Percentiles rank a stretch among this genome's conserved stretches.
These are phyloP conservation scores for Metschnikowia arizonensis DNA, from an alignment of 805 yeast genomes.

Conservation along the genomic window DNA sequence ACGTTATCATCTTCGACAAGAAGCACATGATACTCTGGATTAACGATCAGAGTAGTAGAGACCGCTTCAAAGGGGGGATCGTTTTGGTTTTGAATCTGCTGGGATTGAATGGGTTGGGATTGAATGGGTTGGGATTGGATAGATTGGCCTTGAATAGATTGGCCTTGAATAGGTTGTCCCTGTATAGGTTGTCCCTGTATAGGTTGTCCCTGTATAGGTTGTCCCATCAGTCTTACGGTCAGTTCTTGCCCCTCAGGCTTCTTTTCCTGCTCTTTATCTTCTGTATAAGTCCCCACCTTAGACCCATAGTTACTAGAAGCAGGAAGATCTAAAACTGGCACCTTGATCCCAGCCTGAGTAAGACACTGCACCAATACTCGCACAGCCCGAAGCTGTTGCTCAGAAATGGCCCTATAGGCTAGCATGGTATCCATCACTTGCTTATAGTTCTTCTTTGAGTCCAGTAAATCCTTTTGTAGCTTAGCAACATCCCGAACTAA, in stretches of 20 bases:
- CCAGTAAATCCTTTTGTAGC: slow-evolving; percentile 31
- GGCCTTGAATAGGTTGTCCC: not conserved
- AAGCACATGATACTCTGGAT: slow-evolving; percentile 62
- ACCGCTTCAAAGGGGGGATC: slow-evolving; percentile 7
- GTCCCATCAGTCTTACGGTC: no score
- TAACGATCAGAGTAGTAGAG: slow-evolving; percentile 21
- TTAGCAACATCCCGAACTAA: slow-evolving; percentile 32
- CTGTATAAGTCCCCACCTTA: not conserved
- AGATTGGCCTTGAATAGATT: not conserved
- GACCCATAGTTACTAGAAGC: slow-evolving; percentile 15
- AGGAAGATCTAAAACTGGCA: slow-evolving; percentile 61
- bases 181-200: not conserved
- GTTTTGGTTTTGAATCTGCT: slow-evolving; percentile 1
- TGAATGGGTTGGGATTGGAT: not conserved
- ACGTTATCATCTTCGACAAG: slow-evolving; percentile 79
- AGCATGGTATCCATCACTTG: slow-evolving; percentile 60
- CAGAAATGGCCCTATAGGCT: slow-evolving; percentile 52
- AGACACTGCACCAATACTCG: slow-evolving; percentile 47
- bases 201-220: not conserved
- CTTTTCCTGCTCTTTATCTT: not conserved
- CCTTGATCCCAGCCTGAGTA: slow-evolving; percentile 55
- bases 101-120: slow-evolving; percentile 4
- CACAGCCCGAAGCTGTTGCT: slow-evolving; percentile 52
- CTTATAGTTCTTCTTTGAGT: slow-evolving; percentile 49
- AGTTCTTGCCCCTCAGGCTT: not conserved